Conservation (phyloP, 2,329 filamentous ascomycete species). For the Sclerotinia borealis region DNA sequence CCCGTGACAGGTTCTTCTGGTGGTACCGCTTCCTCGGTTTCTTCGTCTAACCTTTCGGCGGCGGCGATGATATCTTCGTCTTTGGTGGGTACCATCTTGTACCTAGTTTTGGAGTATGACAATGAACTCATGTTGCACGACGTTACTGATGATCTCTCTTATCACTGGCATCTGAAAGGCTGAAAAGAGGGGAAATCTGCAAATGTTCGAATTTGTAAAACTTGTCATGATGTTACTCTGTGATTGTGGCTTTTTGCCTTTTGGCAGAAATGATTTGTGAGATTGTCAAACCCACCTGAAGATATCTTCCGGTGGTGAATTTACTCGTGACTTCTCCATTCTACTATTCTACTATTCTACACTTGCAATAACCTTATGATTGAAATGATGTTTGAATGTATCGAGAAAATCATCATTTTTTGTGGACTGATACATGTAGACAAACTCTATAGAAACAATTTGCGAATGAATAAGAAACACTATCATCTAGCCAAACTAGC, state of each 20-base stretch:
- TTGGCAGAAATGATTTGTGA: background rate
- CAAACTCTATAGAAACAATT: background rate
- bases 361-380: background rate
- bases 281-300: background rate
- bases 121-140: background rate
- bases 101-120: background rate
- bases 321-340: background rate
- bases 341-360: background rate
- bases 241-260: background rate
- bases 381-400: background rate
- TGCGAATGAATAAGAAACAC: background rate
- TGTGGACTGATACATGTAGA: too few relatives aligned
- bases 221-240: background rate
- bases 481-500: background rate
- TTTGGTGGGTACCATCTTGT: slow-evolving; percentile 1
- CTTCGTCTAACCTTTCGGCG: background rate
- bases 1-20: background rate
- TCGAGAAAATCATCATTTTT: background rate
- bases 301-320: background rate
- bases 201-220: background rate
- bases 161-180: background rate
- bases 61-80: background rate
- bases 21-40: background rate
- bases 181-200: background rate
- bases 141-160: background rate